A percentile compares a stretch with the other conserved stretches of the same genome.
Conservation (phyloP, 2,329 filamentous ascomycete genomes). For the Epichloe aotearoae region DNA sequence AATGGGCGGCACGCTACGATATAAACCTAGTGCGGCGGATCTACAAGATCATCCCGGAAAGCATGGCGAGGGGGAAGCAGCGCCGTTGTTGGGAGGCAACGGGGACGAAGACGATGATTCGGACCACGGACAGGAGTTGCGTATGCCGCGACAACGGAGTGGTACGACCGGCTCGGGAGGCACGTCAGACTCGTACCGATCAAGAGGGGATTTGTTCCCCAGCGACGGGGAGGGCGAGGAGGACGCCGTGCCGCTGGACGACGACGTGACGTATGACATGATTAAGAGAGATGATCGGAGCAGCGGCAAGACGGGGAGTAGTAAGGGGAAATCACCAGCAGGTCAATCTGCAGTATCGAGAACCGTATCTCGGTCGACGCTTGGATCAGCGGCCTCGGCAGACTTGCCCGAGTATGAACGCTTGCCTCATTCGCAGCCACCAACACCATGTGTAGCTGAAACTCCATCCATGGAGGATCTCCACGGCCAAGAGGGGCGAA, state of each 20-base stretch:
- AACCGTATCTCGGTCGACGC: constrained; percentile 45
- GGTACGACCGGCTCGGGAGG: constrained; percentile 66
- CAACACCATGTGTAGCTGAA: constrained; percentile 24
- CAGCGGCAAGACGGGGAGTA: constrained; percentile 42
- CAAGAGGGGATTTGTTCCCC: constrained; percentile 78
- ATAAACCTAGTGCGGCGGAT: constrained; percentile 83
- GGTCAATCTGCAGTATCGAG: constrained; percentile 27
- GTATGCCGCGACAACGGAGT: constrained; percentile 46
- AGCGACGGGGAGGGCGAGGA: constrained; percentile 79
- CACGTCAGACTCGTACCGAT: constrained; percentile 76
- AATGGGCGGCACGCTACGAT: constrained; percentile 67
- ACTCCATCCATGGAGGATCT: constrained; percentile 38
- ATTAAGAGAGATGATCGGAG: constrained; percentile 64
- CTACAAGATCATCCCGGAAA: constrained; percentile 70
- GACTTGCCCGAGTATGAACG: constrained; percentile 17
- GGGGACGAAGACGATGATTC: constrained; percentile 16
- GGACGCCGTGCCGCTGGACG: constrained; percentile 83
- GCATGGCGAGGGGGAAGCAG: constrained; percentile 41
- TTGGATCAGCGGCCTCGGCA: constrained; percentile 30
- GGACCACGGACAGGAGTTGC: constrained; percentile 15
- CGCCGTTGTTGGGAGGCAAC: constrained; percentile 47
- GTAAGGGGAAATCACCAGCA: constrained; percentile 42
- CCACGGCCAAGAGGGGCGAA: constrained; percentile 37
- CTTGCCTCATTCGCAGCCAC: constrained; percentile 16
- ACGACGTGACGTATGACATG: constrained; percentile 79